Evolutionary conservation across 768 basidiomycete species (phyloP).

Genomic region (Lactifluus pinguis): DNA sequence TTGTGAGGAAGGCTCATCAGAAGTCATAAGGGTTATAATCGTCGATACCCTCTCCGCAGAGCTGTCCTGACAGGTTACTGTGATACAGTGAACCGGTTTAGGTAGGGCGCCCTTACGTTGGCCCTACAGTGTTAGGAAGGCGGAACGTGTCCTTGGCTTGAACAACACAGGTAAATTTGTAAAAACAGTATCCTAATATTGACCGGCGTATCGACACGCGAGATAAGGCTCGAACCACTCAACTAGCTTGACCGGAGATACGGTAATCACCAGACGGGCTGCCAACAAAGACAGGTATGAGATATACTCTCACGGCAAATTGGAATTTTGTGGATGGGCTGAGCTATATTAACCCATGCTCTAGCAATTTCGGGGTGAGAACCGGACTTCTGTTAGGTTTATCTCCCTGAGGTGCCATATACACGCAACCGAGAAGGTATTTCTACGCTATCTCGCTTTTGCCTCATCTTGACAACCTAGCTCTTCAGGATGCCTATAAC

Average conservation of each 20-base stretch:
- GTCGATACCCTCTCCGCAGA: background rate
- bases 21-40: background rate
- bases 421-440: background rate
- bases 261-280: no score
- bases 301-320: background rate
- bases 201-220: background rate
- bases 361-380: background rate
- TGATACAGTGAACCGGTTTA: background rate
- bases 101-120: background rate
- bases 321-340: background rate
- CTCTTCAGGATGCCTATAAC: conserved; percentile 4
- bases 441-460: background rate
- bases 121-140: background rate
- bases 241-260: no score
- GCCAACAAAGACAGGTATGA: no score
- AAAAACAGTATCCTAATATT: background rate
- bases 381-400: background rate
- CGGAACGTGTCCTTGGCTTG: background rate
- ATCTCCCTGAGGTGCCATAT: background rate
- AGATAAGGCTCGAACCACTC: no score
- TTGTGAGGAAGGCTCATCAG: background rate
- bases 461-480: background rate
- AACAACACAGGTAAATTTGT: background rate
- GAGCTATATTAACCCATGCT: background rate
- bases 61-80: background rate